These are phyloP conservation scores for Chrysoporthe puriensis DNA, from an alignment of 2,329 filamentous ascomycete genomes.

Conservation along the genomic window DNA sequence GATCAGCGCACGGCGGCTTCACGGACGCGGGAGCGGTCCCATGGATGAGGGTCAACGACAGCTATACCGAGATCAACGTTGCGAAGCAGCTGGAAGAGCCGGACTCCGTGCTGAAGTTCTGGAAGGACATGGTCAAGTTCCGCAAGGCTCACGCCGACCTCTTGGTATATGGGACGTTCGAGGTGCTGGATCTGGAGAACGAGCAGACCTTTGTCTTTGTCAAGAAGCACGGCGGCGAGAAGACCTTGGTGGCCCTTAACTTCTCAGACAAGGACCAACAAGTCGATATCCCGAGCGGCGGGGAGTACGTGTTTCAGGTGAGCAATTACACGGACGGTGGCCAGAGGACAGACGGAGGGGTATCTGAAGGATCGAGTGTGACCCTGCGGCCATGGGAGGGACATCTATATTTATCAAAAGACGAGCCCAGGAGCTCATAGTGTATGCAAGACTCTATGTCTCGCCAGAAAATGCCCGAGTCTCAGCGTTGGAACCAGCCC, in stretches of 20 bases:
- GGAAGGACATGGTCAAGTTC: slow-evolving; percentile 57
- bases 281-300: slow-evolving; percentile 33
- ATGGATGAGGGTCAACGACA: slow-evolving; percentile 68
- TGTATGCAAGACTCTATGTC: slow-evolving; percentile 6
- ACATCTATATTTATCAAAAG: slow-evolving; percentile 35
- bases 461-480: slow-evolving; percentile 23
- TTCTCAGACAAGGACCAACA: slow-evolving; percentile 46
- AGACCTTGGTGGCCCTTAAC: slow-evolving; percentile 45
- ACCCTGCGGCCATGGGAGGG: slow-evolving; percentile 42
- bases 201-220: slow-evolving; percentile 49
- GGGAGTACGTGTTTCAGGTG: slow-evolving; percentile 33
- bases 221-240: slow-evolving; percentile 40
- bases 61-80: slow-evolving; percentile 60
- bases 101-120: slow-evolving; percentile 61
- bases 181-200: slow-evolving; percentile 52
- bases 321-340: slow-evolving; percentile 39
- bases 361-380: slow-evolving; percentile 22
- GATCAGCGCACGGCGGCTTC: slow-evolving; percentile 62
- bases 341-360: slow-evolving; percentile 13
- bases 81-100: slow-evolving; percentile 48
- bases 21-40: slow-evolving; percentile 47
- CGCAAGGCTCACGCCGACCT: slow-evolving; percentile 60
- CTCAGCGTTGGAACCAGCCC: slow-evolving; percentile 22
- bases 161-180: slow-evolving; percentile 65
- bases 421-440: slow-evolving; percentile 9